Base-by-base conservation (phyloP, 148 eudicot genomes). In the Cornus suecica region DNA sequence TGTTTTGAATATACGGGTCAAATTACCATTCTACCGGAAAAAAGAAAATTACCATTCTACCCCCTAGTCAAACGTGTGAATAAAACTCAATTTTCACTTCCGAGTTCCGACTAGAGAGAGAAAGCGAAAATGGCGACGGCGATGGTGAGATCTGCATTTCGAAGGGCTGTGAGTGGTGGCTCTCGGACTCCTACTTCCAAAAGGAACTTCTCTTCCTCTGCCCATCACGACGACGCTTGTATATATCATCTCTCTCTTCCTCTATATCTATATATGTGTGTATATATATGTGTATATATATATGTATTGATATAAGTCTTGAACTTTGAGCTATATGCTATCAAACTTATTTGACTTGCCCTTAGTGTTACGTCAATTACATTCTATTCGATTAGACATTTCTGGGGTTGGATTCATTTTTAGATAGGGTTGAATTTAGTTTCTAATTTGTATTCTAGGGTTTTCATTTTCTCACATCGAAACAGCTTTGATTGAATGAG, bases 81-180 rank as follows among this genome's bases (percentile, higher is more conserved):
- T 16, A 16, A 1, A 16, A 37, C 9, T n/a, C n/a, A n/a, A n/a
- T n/a, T n/a, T 37, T 48, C 54, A 11, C 15, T 18, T 48, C 54
- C 7, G 7, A 48, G 1, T 13, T 16, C 54, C 54, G 2, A 1
- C 15, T 48, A 13, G 18, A 48, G 20, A 66, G 45, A 66, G 69
- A 13, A 48, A 29, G 65, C 23, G 48, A 32, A 69, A 32, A 91
- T 91, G 95, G 92, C 95, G 82, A 74, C 87, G 78, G 82, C 91
- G 75, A 66, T 90, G 64, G 77, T 54, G 70, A 86, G 89, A 86
- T 91, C 92, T 64, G 80, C 79, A 52, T 70, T 88, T 18, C 89
- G 89, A 70, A 68, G 86, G 9, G 78, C 89, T 80, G 67, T 86
- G 1, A 89, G 90, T 34, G 78, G 84, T 25, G 81, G 84, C 23